Evolutionary conservation across 108 stramenopile species (phyloP).

Genomic region (Nannochloropsis gaditana): DNA sequence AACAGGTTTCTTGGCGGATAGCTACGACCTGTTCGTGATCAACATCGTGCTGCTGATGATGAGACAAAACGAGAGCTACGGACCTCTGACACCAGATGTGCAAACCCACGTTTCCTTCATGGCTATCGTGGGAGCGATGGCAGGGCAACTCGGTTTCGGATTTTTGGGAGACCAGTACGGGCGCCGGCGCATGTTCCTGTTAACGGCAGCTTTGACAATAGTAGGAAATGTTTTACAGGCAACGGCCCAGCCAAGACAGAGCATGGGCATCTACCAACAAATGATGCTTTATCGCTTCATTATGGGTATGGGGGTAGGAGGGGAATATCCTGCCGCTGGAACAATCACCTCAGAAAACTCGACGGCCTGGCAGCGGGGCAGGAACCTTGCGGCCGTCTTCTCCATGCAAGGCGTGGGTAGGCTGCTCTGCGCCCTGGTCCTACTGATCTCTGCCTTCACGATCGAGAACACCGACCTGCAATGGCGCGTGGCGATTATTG

Average conservation of each 20-base stretch:
- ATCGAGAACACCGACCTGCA: not conserved
- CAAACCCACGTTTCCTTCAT: not conserved
- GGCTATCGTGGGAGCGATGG: not conserved
- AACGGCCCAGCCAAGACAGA: not conserved
- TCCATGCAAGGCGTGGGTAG: slow-evolving; percentile 59
- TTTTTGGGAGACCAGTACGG: not conserved
- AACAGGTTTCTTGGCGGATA: slow-evolving; percentile 3
- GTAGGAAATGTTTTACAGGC: not conserved
- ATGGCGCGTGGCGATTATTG: slow-evolving; percentile 31
- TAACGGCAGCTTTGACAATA: not conserved
- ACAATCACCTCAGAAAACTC: slow-evolving; percentile 38
- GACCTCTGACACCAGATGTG: not conserved
- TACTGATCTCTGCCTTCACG: not conserved
- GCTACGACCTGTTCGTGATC: slow-evolving; percentile 7
- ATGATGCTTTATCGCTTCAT: slow-evolving; percentile 48
- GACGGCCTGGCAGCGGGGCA: slow-evolving; percentile 28
- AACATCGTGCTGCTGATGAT: not conserved
- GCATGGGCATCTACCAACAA: slow-evolving; percentile 36
- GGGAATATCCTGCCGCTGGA: slow-evolving; percentile 60
- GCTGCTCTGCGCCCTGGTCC: slow-evolving; percentile 24
- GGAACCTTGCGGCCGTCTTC: slow-evolving; percentile 51
- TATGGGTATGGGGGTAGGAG: slow-evolving; percentile 57
- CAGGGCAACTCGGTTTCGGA: not conserved
- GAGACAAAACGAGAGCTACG: slow-evolving; percentile 20
- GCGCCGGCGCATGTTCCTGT: not conserved